Conservation (phyloP, 169 alveolate genomes). For the Toxoplasma gondii region DNA sequence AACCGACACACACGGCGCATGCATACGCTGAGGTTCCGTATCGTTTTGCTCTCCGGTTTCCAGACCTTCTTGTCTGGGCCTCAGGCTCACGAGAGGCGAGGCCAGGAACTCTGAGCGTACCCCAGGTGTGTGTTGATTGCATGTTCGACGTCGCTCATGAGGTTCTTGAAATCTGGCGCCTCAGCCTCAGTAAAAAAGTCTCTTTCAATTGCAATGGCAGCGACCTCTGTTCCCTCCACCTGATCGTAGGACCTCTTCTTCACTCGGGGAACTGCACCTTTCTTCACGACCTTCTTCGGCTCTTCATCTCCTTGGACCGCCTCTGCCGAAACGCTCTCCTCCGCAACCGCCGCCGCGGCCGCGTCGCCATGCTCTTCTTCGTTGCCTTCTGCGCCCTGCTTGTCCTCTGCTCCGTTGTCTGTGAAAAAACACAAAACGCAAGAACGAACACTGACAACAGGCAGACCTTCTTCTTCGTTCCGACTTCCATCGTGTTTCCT, state of each 20-base stretch:
- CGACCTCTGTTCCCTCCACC: not conserved
- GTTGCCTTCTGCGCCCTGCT: not conserved
- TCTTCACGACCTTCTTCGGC: slow-evolving; percentile 4
- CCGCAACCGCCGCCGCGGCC: not conserved
- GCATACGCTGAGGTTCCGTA: not conserved
- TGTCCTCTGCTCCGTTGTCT: not conserved
- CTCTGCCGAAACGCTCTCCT: not conserved
- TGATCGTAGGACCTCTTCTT: slow-evolving; percentile 43
- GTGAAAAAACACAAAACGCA: not conserved
- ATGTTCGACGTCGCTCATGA: slow-evolving; percentile 49
- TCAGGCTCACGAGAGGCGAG: too few species aligned
- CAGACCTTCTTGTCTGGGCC: too few species aligned
- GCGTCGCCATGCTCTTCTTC: not conserved
- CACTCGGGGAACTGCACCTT: slow-evolving; percentile 14
- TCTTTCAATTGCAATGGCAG: slow-evolving; percentile 21
- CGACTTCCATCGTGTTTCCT: not conserved
- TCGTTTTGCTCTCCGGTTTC: too few species aligned
- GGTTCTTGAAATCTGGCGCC: slow-evolving; percentile 54
- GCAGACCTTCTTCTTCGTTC: not conserved
- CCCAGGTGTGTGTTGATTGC: slow-evolving; percentile 9
- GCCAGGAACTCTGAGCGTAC: too few species aligned
- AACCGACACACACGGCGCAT: too few species aligned
- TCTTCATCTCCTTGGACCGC: not conserved
- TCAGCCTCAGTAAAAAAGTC: slow-evolving; percentile 36
- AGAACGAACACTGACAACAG: not conserved